Evolutionary conservation across 164 flowering plant genomes (phyloP), one percentile per base, ranked within the genome.

Genomic region (Chimonanthus salicifolius): DNA sequence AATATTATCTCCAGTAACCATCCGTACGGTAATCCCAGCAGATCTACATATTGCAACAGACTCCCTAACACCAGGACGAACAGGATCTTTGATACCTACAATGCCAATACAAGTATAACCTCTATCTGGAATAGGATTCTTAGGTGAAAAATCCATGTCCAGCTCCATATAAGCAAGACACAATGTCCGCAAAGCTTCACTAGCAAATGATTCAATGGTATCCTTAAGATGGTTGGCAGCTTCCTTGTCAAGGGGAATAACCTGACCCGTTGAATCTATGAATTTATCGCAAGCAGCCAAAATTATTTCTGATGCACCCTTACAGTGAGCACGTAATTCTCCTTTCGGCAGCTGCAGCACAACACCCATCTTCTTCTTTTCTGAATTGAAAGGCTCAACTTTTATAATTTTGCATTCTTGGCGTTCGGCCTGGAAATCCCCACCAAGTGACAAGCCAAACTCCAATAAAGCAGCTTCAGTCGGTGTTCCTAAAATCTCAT

Each of bases 1-100:
- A 72, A 93, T 90, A 80, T 90, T 93, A 89, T 85, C 97, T 68
- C 97, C 98, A 0, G 98, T 94, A 58, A 91, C 95, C 97, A 94
- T 92, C 67, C 98, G 69, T 66, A 94, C 97, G 70, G 80, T 81
- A 75, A 90, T 89, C 44, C 97, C 97, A 82, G 99, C 94, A 46
- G 97, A 82, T 75, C 84, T 87, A 80, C 97, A 94, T 48, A 89
- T 86, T 73, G 94, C 92, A 74, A 91, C 97, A 58, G 97, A 92
- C 78, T 90, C 89, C 83, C 86, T 91, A 64, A 91, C 97, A 71
- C 99, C 97, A 62, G 94, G 93, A 33, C 95, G 95, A 9, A 92
- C 89, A 4, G 97, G 97, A 84, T 92, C 97, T 77, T 92, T 94
- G 81, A 94, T 94, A 64, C 97, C 97, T 43, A 94, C 95, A 70